Evolutionary conservation across 306 rosid genomes (phyloP), one percentile per base, ranked within the genome.

Genomic region (Luffa acutangula): DNA sequence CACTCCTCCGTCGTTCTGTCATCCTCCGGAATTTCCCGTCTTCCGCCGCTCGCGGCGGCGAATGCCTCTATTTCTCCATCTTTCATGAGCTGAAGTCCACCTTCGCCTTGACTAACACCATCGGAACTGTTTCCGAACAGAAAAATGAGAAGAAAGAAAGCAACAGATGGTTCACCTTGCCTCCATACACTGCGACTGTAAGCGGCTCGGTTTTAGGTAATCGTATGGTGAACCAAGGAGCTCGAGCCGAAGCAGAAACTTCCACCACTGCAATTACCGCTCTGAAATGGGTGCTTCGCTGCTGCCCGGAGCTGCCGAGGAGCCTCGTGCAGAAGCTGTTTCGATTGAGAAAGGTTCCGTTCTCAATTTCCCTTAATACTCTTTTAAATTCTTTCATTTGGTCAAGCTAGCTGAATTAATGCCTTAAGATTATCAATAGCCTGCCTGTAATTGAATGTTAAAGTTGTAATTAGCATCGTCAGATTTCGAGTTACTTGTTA

Each of bases 311-410:
- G 76, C 76, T 92, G 10, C 97, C 98, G 15, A 88, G 78, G 86
- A 83, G 86, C 85, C 97, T 94, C 4, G 89, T 94, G 1, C 97
- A 92, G 86, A 92, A 94, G 85, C 97, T 94, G 78, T 94, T 94
- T 80, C 97, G 97, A 69, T 89, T 91, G 2, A 85, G 96, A 87
- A 96, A 89, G 86, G 94, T 86, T 59, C 41, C 57, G 33, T 12
- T 45, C 75, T 66, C 58, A 15, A 37, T 52, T 37, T 54, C 62
- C 31, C 31, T 36, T 37, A 56, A 54, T 52, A 10, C 34, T 75
- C 31, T 7, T 34, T 34, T 37, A 18, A 37, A 17, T 53, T 75
- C 2, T 33, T 2, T 31, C 60, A 53, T 10, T 53, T 53, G 21
- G 21, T 31, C 21, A 25, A 48, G 77, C 58, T 48, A 72, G 21